phyloP scores from a whole-genome alignment of 805 yeast species.

The Starmerella kuoi region DNA sequence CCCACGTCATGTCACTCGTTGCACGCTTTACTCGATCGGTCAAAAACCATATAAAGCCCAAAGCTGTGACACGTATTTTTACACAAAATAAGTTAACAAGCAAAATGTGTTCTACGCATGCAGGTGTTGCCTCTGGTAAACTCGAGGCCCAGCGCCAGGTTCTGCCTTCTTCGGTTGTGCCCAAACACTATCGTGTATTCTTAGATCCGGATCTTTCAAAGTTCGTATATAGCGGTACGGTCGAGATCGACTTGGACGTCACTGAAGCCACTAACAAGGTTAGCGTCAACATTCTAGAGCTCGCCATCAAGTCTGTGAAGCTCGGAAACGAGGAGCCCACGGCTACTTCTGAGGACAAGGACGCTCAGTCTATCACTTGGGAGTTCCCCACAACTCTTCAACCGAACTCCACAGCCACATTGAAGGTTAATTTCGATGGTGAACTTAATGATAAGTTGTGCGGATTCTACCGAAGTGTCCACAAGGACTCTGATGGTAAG shows the following conservation, averaged over 20 bases:
- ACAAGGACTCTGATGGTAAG: constrained; percentile 40
- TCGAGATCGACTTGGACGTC: constrained; percentile 37
- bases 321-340: constrained; percentile 26
- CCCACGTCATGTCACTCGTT: not conserved
- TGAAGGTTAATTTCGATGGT: constrained; percentile 44
- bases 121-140: constrained; percentile 12
- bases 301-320: constrained; percentile 37
- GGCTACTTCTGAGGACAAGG: constrained; percentile 32
- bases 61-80: not conserved
- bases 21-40: not conserved
- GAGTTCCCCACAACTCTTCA: constrained; percentile 35
- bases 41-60: not conserved
- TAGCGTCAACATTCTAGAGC: constrained; percentile 50
- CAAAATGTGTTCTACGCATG: constrained; percentile 21
- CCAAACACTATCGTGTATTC: constrained; percentile 59
- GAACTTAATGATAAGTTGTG: constrained; percentile 56
- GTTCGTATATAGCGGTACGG: constrained; percentile 30
- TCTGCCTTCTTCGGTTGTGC: constrained; percentile 55
- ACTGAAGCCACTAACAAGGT: constrained; percentile 34
- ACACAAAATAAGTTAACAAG: not conserved
- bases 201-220: constrained; percentile 46
- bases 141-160: constrained; percentile 30
- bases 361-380: constrained; percentile 53
- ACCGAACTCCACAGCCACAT: constrained; percentile 40
- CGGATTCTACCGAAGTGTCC: constrained; percentile 59